A percentile compares a stretch with the other conserved stretches of the same genome.
Conservation (phyloP, 768 basidiomycete genomes). For the Hydnomerulius pinastri region DNA sequence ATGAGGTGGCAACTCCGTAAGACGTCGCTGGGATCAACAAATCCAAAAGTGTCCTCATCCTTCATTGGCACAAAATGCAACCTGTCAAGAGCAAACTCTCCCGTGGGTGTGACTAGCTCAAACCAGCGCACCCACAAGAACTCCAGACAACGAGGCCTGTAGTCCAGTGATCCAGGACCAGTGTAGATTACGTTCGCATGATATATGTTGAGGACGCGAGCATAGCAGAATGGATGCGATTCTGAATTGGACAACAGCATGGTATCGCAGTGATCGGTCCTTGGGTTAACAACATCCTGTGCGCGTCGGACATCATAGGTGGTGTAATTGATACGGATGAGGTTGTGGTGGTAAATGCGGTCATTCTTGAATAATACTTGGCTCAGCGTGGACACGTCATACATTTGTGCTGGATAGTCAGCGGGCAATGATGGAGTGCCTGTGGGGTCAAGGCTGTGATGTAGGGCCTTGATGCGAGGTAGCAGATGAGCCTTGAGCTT, state of each 20-base stretch:
- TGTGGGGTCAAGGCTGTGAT: neutral
- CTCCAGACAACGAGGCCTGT: neutral
- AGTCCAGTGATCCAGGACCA: neutral
- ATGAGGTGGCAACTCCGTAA: constrained; percentile 34
- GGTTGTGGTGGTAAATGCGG: constrained; percentile 34
- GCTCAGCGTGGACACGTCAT: constrained; percentile 12
- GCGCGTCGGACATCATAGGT: constrained; percentile 42
- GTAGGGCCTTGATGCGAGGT: neutral
- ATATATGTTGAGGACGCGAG: constrained; percentile 16
- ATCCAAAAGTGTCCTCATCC: constrained; percentile 29
- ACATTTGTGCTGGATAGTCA: neutral
- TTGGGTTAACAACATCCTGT: constrained; percentile 42
- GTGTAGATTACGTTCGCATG: constrained; percentile 9
- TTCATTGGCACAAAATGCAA: constrained; percentile 5
- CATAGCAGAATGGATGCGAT: constrained; percentile 9
- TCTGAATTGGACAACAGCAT: constrained; percentile 27
- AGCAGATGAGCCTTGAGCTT: constrained; percentile 36
- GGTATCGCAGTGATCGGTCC: constrained; percentile 32
- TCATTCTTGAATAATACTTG: constrained; percentile 27
- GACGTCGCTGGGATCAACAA: constrained; percentile 34
- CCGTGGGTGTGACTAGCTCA: neutral
- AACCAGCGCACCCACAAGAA: constrained; percentile 5
- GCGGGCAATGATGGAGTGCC: neutral
- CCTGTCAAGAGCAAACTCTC: constrained; percentile 3
- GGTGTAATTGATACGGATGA: constrained; percentile 40